Conservation (phyloP, 306 rosid species). For the Pterocarpus macrocarpus region DNA sequence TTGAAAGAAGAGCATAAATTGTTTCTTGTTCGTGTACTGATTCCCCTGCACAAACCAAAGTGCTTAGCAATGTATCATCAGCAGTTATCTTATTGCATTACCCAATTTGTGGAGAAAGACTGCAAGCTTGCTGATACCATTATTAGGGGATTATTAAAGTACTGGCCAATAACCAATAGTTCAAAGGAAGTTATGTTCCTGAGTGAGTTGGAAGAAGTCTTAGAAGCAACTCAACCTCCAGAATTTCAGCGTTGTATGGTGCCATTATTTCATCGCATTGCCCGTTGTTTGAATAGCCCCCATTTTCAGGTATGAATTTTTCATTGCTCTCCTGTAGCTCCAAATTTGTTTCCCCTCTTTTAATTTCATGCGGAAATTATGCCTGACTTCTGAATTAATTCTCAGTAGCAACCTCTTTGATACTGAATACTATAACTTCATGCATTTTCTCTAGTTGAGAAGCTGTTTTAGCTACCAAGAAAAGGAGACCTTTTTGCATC, state of each 20-base stretch:
- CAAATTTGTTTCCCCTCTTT: background rate
- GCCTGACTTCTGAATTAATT: background rate
- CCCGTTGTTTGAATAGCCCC: conserved; percentile 74
- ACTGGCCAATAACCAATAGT: conserved; percentile 92
- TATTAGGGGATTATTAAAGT: conserved; percentile 83
- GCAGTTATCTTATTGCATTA: conserved; percentile 77
- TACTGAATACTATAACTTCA: conserved; percentile 1
- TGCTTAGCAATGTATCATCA: conserved; percentile 81
- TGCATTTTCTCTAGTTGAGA: conserved; percentile 35
- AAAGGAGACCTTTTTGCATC: conserved; percentile 20
- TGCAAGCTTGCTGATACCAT: conserved; percentile 90
- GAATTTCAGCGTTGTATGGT: conserved; percentile 91
- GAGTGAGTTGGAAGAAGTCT: conserved; percentile 81
- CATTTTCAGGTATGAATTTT: conserved; percentile 77
- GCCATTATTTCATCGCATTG: conserved; percentile 72
- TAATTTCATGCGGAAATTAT: background rate
- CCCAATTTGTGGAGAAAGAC: conserved; percentile 87
- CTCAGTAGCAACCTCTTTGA: conserved; percentile 2
- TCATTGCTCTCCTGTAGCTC: conserved; percentile 21
- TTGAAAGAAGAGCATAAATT: conserved; percentile 84
- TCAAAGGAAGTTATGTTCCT: conserved; percentile 88
- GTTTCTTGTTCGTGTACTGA: conserved; percentile 73
- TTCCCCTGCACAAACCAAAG: conserved; percentile 87
- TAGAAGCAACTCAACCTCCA: conserved; percentile 83
- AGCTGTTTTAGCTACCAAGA: conserved; percentile 5